Evolutionary conservation across 805 yeast genomes (phyloP), one percentile per base, ranked within the genome.

Genomic region (Scheffersomyces coipomensis): DNA sequence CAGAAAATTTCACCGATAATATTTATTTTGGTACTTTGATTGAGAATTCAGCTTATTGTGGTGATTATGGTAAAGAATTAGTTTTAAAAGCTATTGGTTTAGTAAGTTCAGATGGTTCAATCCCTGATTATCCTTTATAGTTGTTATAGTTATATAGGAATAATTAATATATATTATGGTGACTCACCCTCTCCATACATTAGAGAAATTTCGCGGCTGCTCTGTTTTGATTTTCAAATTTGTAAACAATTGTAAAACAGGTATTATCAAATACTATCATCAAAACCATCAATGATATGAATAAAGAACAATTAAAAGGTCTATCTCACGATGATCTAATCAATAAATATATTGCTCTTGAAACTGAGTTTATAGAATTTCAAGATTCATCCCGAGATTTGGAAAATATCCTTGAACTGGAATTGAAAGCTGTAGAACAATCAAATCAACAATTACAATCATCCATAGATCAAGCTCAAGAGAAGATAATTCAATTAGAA

Each of bases 341-440:
- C 22, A 19, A 33, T 5, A 33, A 34, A 29, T 55, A 68, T 29
- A 22, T 61, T 5, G 68, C 64, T 34, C 55, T 70, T 13, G 75
- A 70, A 39, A 49, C 44, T 16, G 73, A 67, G 37, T 52, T 68
- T 19, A 40, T 47, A 17, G 76, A 71, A 42, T 71, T 70, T 43
- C 74, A 68, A 42, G 71, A 65, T 29, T 64, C 72, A 3, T 64
- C 71, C 40, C 66, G 59, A 37, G 76, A 71, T 33, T 52, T 71
- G 23, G 77, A 72, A 39, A 68, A 56, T 35, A 74, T 73, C 1
- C 54, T 71, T 30, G 76, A 71, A 42, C 64, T 59, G n/a, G 76
- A 71, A 40, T 54, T 71, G 16, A 59, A 58, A 33, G 59, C 49
- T 8, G 45, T 65, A 15, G 75, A 69, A 37, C 15, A 43, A 3